Evolutionary conservation across 345 rosid genomes (phyloP).

Genomic region (Hirschfeldia incana): DNA sequence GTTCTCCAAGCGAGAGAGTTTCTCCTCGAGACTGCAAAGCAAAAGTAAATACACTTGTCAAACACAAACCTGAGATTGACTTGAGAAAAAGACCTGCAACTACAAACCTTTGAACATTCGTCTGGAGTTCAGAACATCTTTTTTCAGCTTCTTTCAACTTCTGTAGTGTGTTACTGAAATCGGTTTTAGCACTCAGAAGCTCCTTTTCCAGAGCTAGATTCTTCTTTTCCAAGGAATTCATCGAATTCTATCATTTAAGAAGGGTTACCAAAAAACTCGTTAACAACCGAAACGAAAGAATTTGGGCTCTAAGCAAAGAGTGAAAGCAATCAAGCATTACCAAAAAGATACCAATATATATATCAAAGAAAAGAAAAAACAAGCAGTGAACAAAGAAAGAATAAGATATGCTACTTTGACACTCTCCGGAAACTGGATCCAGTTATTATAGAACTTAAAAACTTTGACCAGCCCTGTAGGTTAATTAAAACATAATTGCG

Average conservation of each 20-base stretch:
- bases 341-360: constrained; percentile 1
- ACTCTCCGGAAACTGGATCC: not conserved
- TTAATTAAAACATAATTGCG: not conserved
- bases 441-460: not conserved
- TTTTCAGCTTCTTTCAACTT: constrained; percentile 70
- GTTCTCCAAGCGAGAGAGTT: constrained; percentile 70
- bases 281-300: constrained; percentile 21
- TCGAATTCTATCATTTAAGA: constrained; percentile 31
- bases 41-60: not conserved
- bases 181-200: constrained; percentile 61
- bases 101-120: constrained; percentile 66
- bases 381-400: constrained; percentile 2
- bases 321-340: not conserved
- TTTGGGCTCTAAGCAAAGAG: constrained; percentile 14
- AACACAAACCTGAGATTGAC: constrained; percentile 7
- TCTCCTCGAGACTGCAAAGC: constrained; percentile 63
- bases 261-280: constrained; percentile 19
- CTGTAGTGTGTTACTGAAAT: constrained; percentile 47
- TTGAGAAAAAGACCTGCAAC: constrained; percentile 12
- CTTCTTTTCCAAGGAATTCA: constrained; percentile 75
- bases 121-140: constrained; percentile 69
- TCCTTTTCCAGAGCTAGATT: constrained; percentile 69
- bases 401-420: constrained; percentile 1
- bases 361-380: constrained; percentile 2
- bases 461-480: constrained; percentile 3